Evolutionary conservation across 139 green algal species (phyloP).

Genomic region (Gonium pectorale): DNA sequence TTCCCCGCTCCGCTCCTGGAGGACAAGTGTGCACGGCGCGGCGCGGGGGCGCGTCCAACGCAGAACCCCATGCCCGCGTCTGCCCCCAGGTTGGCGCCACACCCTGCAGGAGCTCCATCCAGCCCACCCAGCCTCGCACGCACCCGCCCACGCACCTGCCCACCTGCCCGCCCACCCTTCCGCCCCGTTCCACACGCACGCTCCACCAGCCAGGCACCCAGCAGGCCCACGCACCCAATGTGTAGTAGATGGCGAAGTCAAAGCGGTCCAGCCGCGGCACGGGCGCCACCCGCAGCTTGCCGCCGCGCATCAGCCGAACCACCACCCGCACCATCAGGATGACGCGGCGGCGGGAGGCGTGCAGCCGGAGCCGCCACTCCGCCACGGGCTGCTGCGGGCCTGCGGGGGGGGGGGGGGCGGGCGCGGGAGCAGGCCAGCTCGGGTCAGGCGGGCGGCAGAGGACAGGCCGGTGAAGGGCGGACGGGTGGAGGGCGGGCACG

Average conservation of each 20-base stretch:
- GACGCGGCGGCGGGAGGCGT: conserved; percentile 34
- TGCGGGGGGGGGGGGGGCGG: neutral
- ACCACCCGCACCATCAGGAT: conserved; percentile 13
- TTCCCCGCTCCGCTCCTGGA: too few species aligned
- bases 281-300: neutral
- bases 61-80: too few species aligned
- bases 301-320: conserved; percentile 35
- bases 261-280: conserved; percentile 24
- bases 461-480: too few species aligned
- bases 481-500: too few species aligned
- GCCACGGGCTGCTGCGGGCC: neutral
- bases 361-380: conserved; percentile 31
- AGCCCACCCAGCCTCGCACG: too few species aligned
- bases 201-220: neutral
- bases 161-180: neutral
- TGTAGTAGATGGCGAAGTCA: conserved; percentile 32
- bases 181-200: too few species aligned
- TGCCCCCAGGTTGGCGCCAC: too few species aligned
- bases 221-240: neutral
- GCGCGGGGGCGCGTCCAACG: too few species aligned
- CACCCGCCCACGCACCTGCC: neutral
- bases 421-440: too few species aligned
- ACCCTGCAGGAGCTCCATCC: too few species aligned
- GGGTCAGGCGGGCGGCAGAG: too few species aligned
- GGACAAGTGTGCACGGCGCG: too few species aligned